phyloP scores from a whole-genome alignment of 2,329 filamentous ascomycete species.

The Sclerotinia subarctica region DNA sequence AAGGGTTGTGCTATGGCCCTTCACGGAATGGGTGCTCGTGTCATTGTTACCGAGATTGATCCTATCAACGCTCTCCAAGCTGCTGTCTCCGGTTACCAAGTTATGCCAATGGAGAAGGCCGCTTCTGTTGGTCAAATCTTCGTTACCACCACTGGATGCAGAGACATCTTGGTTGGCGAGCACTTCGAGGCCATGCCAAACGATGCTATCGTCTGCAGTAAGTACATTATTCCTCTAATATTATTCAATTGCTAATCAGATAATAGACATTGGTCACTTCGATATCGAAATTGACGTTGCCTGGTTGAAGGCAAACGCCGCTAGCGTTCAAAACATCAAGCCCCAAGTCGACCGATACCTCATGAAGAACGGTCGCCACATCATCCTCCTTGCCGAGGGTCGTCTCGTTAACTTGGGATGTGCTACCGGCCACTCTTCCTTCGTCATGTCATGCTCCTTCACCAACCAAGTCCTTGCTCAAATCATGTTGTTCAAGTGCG shows the following conservation, averaged over 20 bases:
- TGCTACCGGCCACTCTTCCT: conserved; percentile 97
- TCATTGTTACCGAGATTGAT: conserved; percentile 94
- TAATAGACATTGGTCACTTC: conserved; percentile 92
- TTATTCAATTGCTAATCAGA: background rate
- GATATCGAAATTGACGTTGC: conserved; percentile 99
- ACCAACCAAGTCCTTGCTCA: conserved; percentile 99
- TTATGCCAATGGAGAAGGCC: conserved; percentile 97
- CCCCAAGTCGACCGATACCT: conserved; percentile 98
- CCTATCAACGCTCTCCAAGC: conserved; percentile 99
- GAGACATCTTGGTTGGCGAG: conserved; percentile 87
- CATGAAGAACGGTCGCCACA: conserved; percentile 90
- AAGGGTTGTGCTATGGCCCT: conserved; percentile 98
- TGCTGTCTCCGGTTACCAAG: conserved; percentile 94
- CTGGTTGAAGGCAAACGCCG: conserved; percentile 97
- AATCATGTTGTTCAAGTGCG: conserved; percentile 95
- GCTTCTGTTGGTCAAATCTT: conserved; percentile 90
- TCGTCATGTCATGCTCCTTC: conserved; percentile 99
- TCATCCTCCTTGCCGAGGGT: conserved; percentile 97
- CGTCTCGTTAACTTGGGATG: conserved; percentile 99
- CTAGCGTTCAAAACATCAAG: conserved; percentile 97
- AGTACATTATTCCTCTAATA: conserved; percentile 39
- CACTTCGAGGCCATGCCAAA: conserved; percentile 97
- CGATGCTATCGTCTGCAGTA: conserved; percentile 98
- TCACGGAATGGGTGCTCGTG: conserved; percentile 93
- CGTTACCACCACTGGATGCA: conserved; percentile 98